These are phyloP conservation scores for Rauvolfia tetraphylla DNA, from an alignment of 257 asterid genomes.

Conservation along the genomic window DNA sequence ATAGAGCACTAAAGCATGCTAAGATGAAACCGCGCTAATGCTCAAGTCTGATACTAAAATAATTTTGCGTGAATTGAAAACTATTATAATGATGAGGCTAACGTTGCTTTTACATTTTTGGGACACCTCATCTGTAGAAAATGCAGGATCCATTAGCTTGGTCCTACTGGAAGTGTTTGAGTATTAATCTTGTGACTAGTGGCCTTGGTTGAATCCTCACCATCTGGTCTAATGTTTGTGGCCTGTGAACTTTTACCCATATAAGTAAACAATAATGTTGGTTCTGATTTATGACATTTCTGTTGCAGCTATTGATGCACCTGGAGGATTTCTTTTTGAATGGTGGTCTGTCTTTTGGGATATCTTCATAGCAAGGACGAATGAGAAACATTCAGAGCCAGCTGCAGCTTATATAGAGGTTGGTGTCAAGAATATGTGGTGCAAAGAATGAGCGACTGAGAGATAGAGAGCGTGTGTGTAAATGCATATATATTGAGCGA, in stretches of 20 bases:
- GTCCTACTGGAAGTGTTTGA: not conserved
- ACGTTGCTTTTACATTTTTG: not conserved
- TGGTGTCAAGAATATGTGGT: slow-evolving; percentile 14
- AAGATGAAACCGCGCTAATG: not conserved
- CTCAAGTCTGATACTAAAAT: not conserved
- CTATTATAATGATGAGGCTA: not conserved
- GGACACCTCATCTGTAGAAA: not conserved
- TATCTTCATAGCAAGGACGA: slow-evolving; percentile 95
- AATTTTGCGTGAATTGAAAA: not conserved
- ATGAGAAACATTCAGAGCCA: slow-evolving; percentile 97
- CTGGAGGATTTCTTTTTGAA: slow-evolving; percentile 97
- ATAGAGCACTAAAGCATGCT: not conserved
- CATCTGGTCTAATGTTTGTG: not conserved
- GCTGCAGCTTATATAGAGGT: slow-evolving; percentile 99
- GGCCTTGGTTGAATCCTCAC: not conserved
- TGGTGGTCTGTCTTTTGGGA: slow-evolving; percentile 99
- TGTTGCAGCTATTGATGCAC: slow-evolving; percentile 92
- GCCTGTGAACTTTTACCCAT: not conserved
- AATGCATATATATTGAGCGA: not conserved
- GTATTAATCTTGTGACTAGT: not conserved
- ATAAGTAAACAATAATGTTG: not conserved
- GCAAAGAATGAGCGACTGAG: not conserved
- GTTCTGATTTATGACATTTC: not conserved
- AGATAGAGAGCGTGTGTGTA: not conserved
- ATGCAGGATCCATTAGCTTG: not conserved